Evolutionary conservation across 495 filamentous ascomycete species (phyloP), one percentile per base, ranked within the genome.

Genomic region (Antarctomyces pellizariae): DNA sequence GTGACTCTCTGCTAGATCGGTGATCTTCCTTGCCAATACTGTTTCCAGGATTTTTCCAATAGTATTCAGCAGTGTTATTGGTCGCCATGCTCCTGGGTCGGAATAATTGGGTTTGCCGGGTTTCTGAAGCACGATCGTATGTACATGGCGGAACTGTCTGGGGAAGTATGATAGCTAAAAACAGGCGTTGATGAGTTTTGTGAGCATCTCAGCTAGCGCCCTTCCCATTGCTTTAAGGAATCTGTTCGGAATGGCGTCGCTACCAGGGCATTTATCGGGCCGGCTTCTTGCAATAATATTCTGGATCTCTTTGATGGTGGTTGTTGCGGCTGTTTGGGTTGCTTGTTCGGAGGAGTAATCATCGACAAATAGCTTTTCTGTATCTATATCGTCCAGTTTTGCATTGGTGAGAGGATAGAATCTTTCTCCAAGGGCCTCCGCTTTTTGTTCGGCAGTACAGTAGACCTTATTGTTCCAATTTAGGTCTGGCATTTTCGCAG

Each of bases 51-150:
- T 7, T 25, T 25, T 25, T 13, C 7, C 12, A 25, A 25, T 6
- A 25, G 39, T 49, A 24, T 44, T 43, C 0, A 46, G 35, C 0
- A 52, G 34, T 1, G 44, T 44, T 9, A 52, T 25, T 25, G 24
- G 24, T 25, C 24, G 5, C 24, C 24, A 25, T 25, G 24, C 24
- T 6, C 24, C 12, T 6, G 24, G 24, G 24, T 7, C 12, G 6
- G 8, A 7, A 25, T 25, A 25, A 7, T 7, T 9, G 5, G 5
- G 6, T 13, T 25, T 25, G 24, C 12, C 12, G 7, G 12, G 24
- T 13, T 25, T 25, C 6, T 13, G 24, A 25, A 25, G 5, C 7
- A 25, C 24, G 5, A 25, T 13, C 7, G 24, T 25, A 5, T 25
- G 37, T 1, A 36, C 35, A 16, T 28, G 8, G 12, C 36, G 30